These are phyloP conservation scores for Themeda triandra DNA, from an alignment of 176 grass and related monocot genomes.

Conservation along the genomic window DNA sequence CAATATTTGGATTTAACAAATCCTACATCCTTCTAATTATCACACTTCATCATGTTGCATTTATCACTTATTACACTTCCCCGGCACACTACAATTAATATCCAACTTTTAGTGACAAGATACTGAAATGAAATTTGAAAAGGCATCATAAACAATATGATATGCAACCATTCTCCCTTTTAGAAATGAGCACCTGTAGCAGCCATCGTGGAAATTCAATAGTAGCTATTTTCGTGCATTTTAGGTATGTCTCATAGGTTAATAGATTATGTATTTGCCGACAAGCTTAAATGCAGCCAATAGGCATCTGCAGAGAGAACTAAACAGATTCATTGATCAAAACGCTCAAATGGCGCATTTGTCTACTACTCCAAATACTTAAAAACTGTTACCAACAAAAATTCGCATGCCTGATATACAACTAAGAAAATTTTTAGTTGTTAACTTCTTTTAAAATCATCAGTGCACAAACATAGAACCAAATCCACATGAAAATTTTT, in stretches of 20 bases:
- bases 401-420: background rate
- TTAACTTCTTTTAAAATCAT: no score
- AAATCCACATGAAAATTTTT: no score
- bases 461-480: no score
- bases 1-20: background rate
- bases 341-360: background rate
- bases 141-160: background rate
- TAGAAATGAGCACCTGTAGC: background rate
- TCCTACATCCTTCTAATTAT: background rate
- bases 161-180: background rate
- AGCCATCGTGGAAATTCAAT: no score
- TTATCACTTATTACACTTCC: background rate
- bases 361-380: background rate
- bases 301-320: background rate
- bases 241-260: background rate
- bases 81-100: background rate
- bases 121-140: background rate
- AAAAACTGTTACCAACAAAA: background rate
- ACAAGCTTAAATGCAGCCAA: background rate
- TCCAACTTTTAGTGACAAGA: background rate
- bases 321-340: background rate
- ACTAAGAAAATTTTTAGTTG: no score
- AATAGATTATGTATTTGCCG: background rate
- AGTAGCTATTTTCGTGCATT: background rate
- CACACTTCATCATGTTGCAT: background rate